Base-by-base conservation (phyloP, 495 filamentous ascomycete species). In the Astrothelium subdiscretum region DNA sequence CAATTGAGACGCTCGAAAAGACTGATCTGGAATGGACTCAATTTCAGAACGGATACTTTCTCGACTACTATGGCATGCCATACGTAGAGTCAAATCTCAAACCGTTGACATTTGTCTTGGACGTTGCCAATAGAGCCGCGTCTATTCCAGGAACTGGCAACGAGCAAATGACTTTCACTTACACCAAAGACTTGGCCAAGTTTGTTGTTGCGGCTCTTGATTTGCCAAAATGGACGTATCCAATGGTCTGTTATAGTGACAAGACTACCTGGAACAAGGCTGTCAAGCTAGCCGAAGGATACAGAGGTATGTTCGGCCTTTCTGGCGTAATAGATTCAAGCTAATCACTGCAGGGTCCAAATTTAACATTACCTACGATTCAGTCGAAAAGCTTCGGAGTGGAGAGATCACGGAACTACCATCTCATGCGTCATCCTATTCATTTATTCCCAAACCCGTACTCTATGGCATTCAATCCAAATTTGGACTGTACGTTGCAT, bases 11-110 rank as follows among this genome's bases (percentile, higher is more conserved):
- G 20, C 44, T 63, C 52, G 26, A 35, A 20, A 58, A 63, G 51
- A 63, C 61, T 12, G 60, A 66, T 26, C 74, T 84, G 20, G 71
- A 82, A 62, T 80, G 70, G 52, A 85, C 81, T 31, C 67, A 71
- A 4, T 72, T 83, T 32, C 70, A 74, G 40, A 78, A 74, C 29
- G 82, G 80, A 2, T 78, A 75, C 67, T 83, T 83, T 64, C 76
- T 82, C 70, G 80, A 85, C 65, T 83, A 81, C 67, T 83, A 71
- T 69, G 78, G 76, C 32, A 75, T 80, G 70, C 80, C 79, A 22
- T 59, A 71, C 32, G 64, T 78, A 51, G 64, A 69, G 62, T 79
- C 77, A 26, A 69, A 81, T 63, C 31, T 79, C 59, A 62, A 65
- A 5, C 78, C 74, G 2, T 68, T 70, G 8, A 69, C 70, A 1